Base-by-base conservation (phyloP, 805 yeast species). In the Candida wancherniae region DNA sequence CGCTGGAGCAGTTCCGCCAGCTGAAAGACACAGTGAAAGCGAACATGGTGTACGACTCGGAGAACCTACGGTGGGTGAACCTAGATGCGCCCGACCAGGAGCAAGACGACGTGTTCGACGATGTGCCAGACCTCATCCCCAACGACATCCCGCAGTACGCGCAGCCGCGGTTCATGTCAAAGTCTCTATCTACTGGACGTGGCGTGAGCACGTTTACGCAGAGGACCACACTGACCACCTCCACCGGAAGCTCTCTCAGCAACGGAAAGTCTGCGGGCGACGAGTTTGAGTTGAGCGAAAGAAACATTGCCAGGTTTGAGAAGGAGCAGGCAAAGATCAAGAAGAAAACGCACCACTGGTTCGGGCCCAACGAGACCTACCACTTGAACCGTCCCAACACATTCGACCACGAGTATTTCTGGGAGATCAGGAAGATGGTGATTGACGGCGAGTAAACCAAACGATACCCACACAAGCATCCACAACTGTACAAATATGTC, bases 41-140 rank as follows among this genome's bases (percentile, higher is more conserved):
- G 2, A 67, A 71, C 40, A 79, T 79, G 85, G 59, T 67, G 16
- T 79, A 74, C 48, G 84, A 78, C 48, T 65, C 72, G 7, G 71
- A 68, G 17, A 68, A 69, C 22, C 50, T 76, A 50, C 50, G 74
- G 37, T 79, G 85, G 85, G 63, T 76, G n/a, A 73, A 70, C 40
- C 39, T 68, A 24, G 58, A 54, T 19, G 50, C 51, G 19, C 50
- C 51, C 1, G 70, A 67, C 4, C 58, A 61, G 24, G 36, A 39
- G 15, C 57, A 47, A 16, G 58, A 55, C 19, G 32, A 49, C 22
- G 72, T 76, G 3, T 73, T 77, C 40, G 67, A 59, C 22, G 75
- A 67, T 25, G 55, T 75, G 29, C 75, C 73, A 6, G 79, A 73
- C 40, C 40, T 45, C 17, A 51, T 63, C 24, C 52, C 44, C 4